Evolutionary conservation across 2,329 filamentous ascomycete genomes (phyloP), one percentile per base, ranked within the genome.

Genomic region (Delphinella strobiligena): DNA sequence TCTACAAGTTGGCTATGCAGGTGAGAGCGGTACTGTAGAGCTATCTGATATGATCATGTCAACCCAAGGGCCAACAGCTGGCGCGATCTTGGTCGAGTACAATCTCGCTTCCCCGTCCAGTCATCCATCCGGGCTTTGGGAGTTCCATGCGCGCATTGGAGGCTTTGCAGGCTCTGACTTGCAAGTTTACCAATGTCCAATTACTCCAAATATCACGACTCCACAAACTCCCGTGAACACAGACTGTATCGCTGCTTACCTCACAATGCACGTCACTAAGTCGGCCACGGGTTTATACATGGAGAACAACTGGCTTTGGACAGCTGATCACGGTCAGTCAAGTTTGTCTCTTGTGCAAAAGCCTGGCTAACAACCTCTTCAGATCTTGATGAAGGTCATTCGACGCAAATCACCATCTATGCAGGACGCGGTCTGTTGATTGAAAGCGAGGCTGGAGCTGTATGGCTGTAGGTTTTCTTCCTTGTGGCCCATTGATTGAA

Each of bases 271-370:
- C 47, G 55, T 75, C 8, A 64, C 64, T 0, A 43, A 53, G 5
- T 56, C 56, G 0, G 63, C 64, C 0, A 66, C 66, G 1, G 64
- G 64, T 5, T 27, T 40, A 9, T 74, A 74, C 47, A 61, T 74
- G 34, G 71, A 76, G 49, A 72, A 71, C 45, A 60, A 63, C 43
- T 73, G 68, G 71, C 64, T 63, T 50, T 71, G 68, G 68, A 62
- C 64, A 1, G 68, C 69, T 1, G 71, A 75, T 47, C 72, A 75
- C 54, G 66, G n/a, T n/a, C n/a, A 14, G 31, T 9, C n/a, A 30
- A 9, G 27, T 30, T n/a, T 9, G 9, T n/a, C 27, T 9, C n/a
- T 9, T n/a, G 9, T 30, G 27, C 9, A 30, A 30, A 30, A 30
- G n/a, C n/a, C n/a, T n/a, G n/a, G n/a, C n/a, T n/a, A n/a, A n/a